phyloP scores from a whole-genome alignment of 495 filamentous ascomycete genomes.

The Talaromyces nanjingensis region DNA sequence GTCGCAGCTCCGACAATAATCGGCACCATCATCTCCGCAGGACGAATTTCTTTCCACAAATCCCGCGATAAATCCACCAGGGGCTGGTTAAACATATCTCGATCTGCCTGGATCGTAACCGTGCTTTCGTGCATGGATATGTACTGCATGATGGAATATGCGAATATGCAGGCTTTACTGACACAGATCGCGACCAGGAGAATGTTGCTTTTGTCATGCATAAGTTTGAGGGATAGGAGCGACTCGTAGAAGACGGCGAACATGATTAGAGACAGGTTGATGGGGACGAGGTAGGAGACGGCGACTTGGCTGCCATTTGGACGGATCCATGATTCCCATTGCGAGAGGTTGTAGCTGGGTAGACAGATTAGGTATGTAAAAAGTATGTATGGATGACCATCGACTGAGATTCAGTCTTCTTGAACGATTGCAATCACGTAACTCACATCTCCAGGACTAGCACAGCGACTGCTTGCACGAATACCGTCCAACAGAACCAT shows the following conservation, averaged over 20 bases:
- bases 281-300: conserved; percentile 13
- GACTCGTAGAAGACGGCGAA: conserved; percentile 16
- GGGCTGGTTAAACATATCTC: conserved; percentile 5
- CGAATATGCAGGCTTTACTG: conserved; percentile 15
- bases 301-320: conserved; percentile 12
- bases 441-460: conserved; percentile 14
- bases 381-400: not conserved
- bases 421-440: not conserved
- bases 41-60: conserved; percentile 13
- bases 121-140: conserved; percentile 2
- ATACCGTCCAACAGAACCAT: conserved; percentile 12
- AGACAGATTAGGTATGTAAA: not conserved
- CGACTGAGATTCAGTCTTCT: not conserved
- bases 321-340: not conserved
- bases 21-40: conserved; percentile 11
- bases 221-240: conserved; percentile 14
- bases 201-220: conserved; percentile 20
- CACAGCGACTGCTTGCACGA: conserved; percentile 12
- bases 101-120: not conserved
- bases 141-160: conserved; percentile 15
- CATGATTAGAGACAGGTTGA: conserved; percentile 15
- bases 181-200: conserved; percentile 19
- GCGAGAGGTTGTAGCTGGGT: not conserved
- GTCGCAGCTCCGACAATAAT: conserved; percentile 15
- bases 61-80: conserved; percentile 13